Evolutionary conservation across 768 basidiomycete genomes (phyloP).

Genomic region (Kondoa malvinella): DNA sequence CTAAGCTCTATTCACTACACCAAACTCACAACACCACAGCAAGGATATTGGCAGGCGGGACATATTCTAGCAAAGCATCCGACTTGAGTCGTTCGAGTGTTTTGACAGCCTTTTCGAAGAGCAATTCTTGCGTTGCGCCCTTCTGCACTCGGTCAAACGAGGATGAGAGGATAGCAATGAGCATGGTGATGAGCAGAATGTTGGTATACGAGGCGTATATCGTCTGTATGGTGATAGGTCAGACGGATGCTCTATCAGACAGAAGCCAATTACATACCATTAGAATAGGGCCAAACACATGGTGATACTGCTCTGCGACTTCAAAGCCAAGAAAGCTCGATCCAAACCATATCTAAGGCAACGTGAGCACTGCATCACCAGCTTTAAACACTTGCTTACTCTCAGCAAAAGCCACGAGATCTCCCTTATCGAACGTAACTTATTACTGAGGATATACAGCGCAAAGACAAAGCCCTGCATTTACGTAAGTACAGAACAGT

Average conservation of each 20-base stretch:
- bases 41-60: not conserved
- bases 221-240: not conserved
- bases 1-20: not conserved
- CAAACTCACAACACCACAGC: not conserved
- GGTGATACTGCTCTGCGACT: conserved; percentile 21
- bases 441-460: not conserved
- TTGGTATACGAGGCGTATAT: conserved; percentile 3
- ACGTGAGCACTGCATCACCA: conserved; percentile 1
- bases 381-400: too few relatives aligned
- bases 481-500: not conserved
- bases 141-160: conserved; percentile 87
- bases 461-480: conserved; percentile 8
- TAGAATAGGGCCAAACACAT: conserved; percentile 18
- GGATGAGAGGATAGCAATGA: conserved; percentile 58
- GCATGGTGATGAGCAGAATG: conserved; percentile 60
- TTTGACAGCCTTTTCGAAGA: conserved; percentile 21
- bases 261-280: conserved; percentile 13
- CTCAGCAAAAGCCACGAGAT: conserved; percentile 3
- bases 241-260: conserved; percentile 3
- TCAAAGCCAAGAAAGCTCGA: not conserved
- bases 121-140: conserved; percentile 43
- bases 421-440: not conserved
- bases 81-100: conserved; percentile 68
- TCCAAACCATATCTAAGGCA: conserved; percentile 2
- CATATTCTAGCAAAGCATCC: conserved; percentile 18